Percentiles rank a stretch among this genome's conserved stretches.
phyloP scores from a whole-genome alignment of 768 basidiomycete species.

The Psilocybe tampanensis region DNA sequence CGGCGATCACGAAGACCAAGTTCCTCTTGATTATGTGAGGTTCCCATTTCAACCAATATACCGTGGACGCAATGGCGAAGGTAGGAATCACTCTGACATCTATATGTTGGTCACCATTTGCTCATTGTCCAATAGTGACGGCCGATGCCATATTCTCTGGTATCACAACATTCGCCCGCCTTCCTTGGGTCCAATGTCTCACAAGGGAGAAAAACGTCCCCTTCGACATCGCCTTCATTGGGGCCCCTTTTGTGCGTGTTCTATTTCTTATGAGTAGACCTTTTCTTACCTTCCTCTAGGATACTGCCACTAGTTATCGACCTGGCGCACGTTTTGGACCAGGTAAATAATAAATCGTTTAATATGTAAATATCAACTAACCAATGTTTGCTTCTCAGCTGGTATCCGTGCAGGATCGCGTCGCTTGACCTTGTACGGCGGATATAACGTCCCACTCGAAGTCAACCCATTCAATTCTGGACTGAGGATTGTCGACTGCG shows the following conservation, averaged over 20 bases:
- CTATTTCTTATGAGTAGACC: background rate
- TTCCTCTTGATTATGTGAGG: slow-evolving; percentile 67
- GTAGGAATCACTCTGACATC: slow-evolving; percentile 30
- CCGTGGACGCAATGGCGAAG: slow-evolving; percentile 57
- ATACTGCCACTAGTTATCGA: slow-evolving; percentile 76
- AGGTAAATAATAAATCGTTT: slow-evolving; percentile 20
- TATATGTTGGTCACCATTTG: background rate
- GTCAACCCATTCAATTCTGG: slow-evolving; percentile 74
- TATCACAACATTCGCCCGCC: slow-evolving; percentile 82
- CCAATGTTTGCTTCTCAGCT: slow-evolving; percentile 29
- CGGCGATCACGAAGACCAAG: slow-evolving; percentile 50
- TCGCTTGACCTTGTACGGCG: slow-evolving; percentile 72
- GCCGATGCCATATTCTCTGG: slow-evolving; percentile 83
- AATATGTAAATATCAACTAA: slow-evolving; percentile 1
- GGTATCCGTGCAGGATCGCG: slow-evolving; percentile 83
- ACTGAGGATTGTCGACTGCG: slow-evolving; percentile 73
- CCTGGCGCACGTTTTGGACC: slow-evolving; percentile 88
- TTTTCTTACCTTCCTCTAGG: slow-evolving; percentile 39
- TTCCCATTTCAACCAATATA: slow-evolving; percentile 62
- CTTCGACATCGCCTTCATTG: slow-evolving; percentile 85
- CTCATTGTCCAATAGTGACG: slow-evolving; percentile 48
- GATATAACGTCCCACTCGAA: slow-evolving; percentile 75
- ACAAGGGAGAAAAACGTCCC: slow-evolving; percentile 54
- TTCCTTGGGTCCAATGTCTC: slow-evolving; percentile 85
- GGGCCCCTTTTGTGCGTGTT: slow-evolving; percentile 68